These are phyloP conservation scores for Rhododendron mucronatum DNA, from an alignment of 148 eudicot species.

Conservation along the genomic window DNA sequence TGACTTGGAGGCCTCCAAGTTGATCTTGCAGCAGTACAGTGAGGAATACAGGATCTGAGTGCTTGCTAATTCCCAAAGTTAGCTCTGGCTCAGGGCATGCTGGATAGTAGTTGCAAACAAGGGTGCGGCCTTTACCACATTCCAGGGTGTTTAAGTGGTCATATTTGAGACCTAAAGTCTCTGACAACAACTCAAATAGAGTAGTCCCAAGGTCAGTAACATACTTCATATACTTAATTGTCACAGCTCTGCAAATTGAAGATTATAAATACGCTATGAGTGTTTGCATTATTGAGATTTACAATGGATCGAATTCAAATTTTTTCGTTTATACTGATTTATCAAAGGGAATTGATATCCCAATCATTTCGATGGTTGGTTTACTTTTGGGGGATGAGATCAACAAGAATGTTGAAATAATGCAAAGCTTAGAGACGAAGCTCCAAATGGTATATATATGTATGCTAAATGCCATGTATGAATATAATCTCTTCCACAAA, in stretches of 20 bases:
- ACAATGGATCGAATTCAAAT: not conserved
- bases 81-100: conserved; percentile 15
- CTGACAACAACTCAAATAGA: conserved; percentile 4
- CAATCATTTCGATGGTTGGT: not conserved
- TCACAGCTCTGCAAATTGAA: not conserved
- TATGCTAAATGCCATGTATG: not conserved
- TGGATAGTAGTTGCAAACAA: conserved; percentile 2
- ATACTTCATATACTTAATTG: not conserved
- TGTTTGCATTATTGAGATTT: not conserved
- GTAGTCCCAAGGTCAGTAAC: not conserved
- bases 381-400: not conserved
- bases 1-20: conserved; percentile 11
- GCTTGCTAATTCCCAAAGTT: conserved; percentile 4
- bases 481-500: not conserved
- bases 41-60: conserved; percentile 5
- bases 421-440: not conserved
- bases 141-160: not conserved
- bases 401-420: not conserved
- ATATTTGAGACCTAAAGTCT: not conserved
- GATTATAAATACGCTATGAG: not conserved
- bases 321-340: not conserved
- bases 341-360: not conserved
- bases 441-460: not conserved
- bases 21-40: conserved; percentile 10
- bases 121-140: not conserved